phyloP scores from a whole-genome alignment of 2,329 filamentous ascomycete genomes.

The Camillea tinctor region DNA sequence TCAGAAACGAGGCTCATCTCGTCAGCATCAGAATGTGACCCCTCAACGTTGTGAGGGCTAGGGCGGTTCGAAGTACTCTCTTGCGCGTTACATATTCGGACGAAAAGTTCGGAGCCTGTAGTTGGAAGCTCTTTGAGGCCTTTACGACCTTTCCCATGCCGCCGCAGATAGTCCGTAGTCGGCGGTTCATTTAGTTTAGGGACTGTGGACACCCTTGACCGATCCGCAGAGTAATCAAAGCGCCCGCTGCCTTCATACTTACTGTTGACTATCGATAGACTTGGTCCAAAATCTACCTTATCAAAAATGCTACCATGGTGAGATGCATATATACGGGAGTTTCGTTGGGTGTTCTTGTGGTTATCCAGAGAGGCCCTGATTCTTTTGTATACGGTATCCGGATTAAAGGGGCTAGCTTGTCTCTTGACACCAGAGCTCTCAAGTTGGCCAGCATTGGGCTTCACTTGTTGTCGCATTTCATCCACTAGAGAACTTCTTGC shows the following conservation, averaged over 20 bases:
- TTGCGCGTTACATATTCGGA: conserved; percentile 36
- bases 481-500: conserved; percentile 53
- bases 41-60: conserved; percentile 41
- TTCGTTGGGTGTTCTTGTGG: conserved; percentile 20
- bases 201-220: conserved; percentile 31
- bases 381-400: conserved; percentile 58
- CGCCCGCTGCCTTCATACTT: conserved; percentile 58
- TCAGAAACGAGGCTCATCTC: conserved; percentile 55
- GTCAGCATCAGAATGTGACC: conserved; percentile 44
- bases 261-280: conserved; percentile 53
- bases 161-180: conserved; percentile 48
- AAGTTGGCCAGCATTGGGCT: conserved; percentile 30
- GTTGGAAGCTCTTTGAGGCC: conserved; percentile 36
- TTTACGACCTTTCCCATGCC: conserved; percentile 43
- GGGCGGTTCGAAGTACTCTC: conserved; percentile 36
- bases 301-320: conserved; percentile 51
- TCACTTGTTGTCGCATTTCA: conserved; percentile 31
- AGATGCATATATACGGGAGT: conserved; percentile 23
- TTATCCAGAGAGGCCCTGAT: conserved; percentile 48
- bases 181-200: conserved; percentile 37
- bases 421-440: conserved; percentile 43
- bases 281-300: conserved; percentile 53
- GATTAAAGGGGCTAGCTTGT: conserved; percentile 56
- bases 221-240: conserved; percentile 46
- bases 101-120: conserved; percentile 38